Conservation (phyloP, 495 filamentous ascomycete genomes). For the Penicillium arizonense region DNA sequence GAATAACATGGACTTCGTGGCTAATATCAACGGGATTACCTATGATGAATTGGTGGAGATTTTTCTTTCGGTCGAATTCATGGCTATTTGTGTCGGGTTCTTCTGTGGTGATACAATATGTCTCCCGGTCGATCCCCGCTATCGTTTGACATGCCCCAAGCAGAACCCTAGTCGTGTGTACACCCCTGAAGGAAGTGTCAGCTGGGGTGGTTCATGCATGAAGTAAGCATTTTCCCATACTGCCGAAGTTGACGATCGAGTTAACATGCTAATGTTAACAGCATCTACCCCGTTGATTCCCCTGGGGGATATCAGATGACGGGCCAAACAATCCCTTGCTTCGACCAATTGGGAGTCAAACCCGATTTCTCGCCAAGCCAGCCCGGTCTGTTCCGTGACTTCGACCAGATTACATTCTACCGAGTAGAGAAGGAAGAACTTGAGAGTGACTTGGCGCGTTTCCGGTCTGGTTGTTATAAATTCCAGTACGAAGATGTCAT, state of each 20-base stretch:
- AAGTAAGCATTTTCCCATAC: constrained; percentile 17
- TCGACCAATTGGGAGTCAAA: constrained; percentile 53
- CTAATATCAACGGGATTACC: constrained; percentile 56
- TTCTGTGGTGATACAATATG: constrained; percentile 52
- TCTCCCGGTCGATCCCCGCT: constrained; percentile 55
- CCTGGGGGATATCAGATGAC: constrained; percentile 60
- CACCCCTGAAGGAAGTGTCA: constrained; percentile 54
- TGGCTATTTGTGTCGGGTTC: constrained; percentile 58
- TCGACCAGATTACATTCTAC: constrained; percentile 57
- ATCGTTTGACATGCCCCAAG: constrained; percentile 54
- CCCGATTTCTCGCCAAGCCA: constrained; percentile 38
- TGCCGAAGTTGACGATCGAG: not conserved
- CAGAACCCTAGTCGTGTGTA: constrained; percentile 58
- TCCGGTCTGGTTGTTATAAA: constrained; percentile 46
- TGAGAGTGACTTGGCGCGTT: constrained; percentile 31
- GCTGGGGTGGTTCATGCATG: constrained; percentile 55
- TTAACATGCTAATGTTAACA: constrained; percentile 38
- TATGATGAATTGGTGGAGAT: constrained; percentile 43
- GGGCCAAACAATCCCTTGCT: constrained; percentile 52
- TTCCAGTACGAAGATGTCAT: constrained; percentile 45
- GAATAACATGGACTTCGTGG: constrained; percentile 56
- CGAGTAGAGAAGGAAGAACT: constrained; percentile 50
- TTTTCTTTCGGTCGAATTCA: constrained; percentile 45
- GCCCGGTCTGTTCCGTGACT: constrained; percentile 58
- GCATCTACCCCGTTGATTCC: constrained; percentile 43